phyloP scores from a whole-genome alignment of 208 protist species.

The Porcisia hertigi region DNA sequence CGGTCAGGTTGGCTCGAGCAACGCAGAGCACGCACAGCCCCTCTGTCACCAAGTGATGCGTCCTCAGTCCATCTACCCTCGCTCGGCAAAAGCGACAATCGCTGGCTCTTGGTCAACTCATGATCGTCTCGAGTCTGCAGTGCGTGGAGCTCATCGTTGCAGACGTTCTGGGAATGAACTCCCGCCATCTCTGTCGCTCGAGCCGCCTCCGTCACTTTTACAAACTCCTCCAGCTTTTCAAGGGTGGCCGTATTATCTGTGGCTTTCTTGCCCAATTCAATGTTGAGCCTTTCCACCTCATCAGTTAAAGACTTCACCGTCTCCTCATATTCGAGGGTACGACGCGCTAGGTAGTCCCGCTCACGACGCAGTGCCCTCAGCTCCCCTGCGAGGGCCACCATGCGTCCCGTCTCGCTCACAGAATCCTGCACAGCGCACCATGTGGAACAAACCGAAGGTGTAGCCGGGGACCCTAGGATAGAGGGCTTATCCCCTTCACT shows the following conservation, averaged over 20 bases:
- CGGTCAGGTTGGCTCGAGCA: background rate
- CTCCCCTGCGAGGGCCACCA: slow-evolving; percentile 23
- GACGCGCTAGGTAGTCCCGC: background rate
- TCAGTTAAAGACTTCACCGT: slow-evolving; percentile 42
- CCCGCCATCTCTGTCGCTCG: slow-evolving; percentile 54
- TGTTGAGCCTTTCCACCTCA: slow-evolving; percentile 24
- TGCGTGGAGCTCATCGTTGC: slow-evolving; percentile 42
- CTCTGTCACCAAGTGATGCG: background rate
- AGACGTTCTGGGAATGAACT: slow-evolving; percentile 28
- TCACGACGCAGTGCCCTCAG: background rate
- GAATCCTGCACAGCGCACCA: too few relatives aligned
- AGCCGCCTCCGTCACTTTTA: slow-evolving; percentile 54
- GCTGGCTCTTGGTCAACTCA: slow-evolving; percentile 8
- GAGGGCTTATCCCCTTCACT: too few relatives aligned
- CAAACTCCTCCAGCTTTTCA: slow-evolving; percentile 73
- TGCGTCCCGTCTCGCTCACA: background rate
- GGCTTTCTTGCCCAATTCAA: slow-evolving; percentile 46
- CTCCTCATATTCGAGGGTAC: slow-evolving; percentile 25
- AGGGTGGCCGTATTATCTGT: slow-evolving; percentile 48
- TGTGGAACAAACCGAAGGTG: too few relatives aligned
- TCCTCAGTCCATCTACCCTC: background rate
- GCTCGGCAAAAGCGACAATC: background rate
- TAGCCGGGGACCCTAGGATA: too few relatives aligned
- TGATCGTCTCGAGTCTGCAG: slow-evolving; percentile 18
- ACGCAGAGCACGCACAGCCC: background rate